These are phyloP conservation scores for Pseudozyma sp. DNA, from an alignment of 1,284 basidiomycete species.

Conservation along the genomic window DNA sequence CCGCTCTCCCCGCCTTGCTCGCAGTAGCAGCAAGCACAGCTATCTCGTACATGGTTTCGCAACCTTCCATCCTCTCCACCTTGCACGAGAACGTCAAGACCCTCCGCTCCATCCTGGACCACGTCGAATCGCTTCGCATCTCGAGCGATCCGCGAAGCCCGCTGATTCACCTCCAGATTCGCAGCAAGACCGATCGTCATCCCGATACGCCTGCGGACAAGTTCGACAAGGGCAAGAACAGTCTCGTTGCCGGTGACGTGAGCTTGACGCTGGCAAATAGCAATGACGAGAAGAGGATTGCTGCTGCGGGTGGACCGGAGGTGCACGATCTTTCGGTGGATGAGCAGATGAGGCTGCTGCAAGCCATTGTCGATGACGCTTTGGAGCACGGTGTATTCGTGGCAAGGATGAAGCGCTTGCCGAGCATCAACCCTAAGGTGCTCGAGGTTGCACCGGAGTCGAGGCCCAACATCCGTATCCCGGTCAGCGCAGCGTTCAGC, in stretches of 20 bases:
- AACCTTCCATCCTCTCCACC: slow-evolving; percentile 78
- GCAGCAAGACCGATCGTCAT: slow-evolving; percentile 62
- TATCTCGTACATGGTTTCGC: slow-evolving; percentile 77
- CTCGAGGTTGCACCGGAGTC: slow-evolving; percentile 54
- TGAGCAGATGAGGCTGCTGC: slow-evolving; percentile 60
- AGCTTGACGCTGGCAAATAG: slow-evolving; percentile 34
- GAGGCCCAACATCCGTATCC: slow-evolving; percentile 87
- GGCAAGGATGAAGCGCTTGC: slow-evolving; percentile 51
- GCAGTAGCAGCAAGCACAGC: slow-evolving; percentile 87
- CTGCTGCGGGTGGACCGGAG: slow-evolving; percentile 6
- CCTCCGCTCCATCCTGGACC: slow-evolving; percentile 81
- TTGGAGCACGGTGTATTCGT: slow-evolving; percentile 62
- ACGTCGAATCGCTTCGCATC: slow-evolving; percentile 80
- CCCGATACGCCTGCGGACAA: slow-evolving; percentile 56
- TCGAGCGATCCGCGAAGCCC: slow-evolving; percentile 87
- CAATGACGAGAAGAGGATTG: slow-evolving; percentile 31
- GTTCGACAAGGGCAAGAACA: slow-evolving; percentile 47
- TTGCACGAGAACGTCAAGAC: slow-evolving; percentile 85
- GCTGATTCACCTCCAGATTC: slow-evolving; percentile 85
- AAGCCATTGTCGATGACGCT: slow-evolving; percentile 59
- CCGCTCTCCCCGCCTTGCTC: slow-evolving; percentile 89
- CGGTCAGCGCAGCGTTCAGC: slow-evolving; percentile 80
- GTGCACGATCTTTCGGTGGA: slow-evolving; percentile 54
- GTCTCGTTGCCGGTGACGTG: slow-evolving; percentile 42
- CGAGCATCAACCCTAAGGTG: slow-evolving; percentile 56